Base-by-base conservation (phyloP, 345 rosid species). In the Moringa oleifera region DNA sequence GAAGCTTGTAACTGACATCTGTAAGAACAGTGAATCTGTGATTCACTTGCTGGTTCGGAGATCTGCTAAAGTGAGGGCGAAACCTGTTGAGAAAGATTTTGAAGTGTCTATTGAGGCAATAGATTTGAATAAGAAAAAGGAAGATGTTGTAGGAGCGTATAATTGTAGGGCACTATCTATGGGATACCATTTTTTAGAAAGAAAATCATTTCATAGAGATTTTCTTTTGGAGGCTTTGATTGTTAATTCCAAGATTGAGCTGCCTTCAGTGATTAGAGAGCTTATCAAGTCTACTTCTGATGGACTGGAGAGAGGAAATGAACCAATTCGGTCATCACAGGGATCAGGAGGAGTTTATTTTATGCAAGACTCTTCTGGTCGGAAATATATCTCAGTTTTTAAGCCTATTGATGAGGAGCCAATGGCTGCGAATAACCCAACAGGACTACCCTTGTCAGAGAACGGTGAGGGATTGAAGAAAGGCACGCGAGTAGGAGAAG, bases 361-460 rank as follows among this genome's bases (percentile, higher is more conserved):
- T 64, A 88, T 91, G 97, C 88, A 76, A 77, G 91, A 91, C 69
- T 59, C 72, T 45, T 80, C 85, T 16, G 91, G 91, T 63, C 70
- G 70, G 67, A 76, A 75, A 23, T 86, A 75, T 62, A 70, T 80
- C 46, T 84, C 97, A 7, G 89, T 91, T 65, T 88, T 91, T 59
- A 91, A 91, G 70, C 97, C 97, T 57, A 72, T 75, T 45, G 96
- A 91, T 66, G 97, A 91, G 77, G 97, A 91, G 66, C 97, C 97
- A 57, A 74, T 84, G 89, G 91, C 97, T 55, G 77, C 81, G 62
- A 91, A 86, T 70, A 91, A 91, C 59, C 97, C 96, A 5, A 80
- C 49, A 12, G 94, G 85, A 23, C 73, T 77, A 28, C 75, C 87
- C 18, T 21, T 84, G 68, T 88, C 96, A 20, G 50, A 73, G 16